Percentiles rank a stretch among this genome's conserved stretches.
Evolutionary conservation across 345 rosid genomes (phyloP).

Genomic region (Passiflora organensis): DNA sequence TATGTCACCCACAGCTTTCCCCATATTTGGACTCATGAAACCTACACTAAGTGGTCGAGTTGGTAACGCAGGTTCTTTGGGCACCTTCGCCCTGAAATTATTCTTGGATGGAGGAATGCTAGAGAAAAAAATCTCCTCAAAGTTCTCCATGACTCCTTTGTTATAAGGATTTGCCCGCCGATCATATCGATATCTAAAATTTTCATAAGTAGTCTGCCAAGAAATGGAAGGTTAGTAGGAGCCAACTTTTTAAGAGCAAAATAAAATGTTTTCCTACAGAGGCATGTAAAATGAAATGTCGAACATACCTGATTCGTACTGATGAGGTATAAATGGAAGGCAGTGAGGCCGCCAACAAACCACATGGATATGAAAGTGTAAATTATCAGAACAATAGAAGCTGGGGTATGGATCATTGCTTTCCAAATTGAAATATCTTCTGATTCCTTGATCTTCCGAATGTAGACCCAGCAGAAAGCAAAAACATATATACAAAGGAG

Average conservation of each 20-base stretch:
- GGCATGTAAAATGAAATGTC: neutral
- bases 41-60: slow-evolving; percentile 59
- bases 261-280: neutral
- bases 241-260: neutral
- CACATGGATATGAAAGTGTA: slow-evolving; percentile 71
- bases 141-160: slow-evolving; percentile 63
- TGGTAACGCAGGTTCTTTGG: slow-evolving; percentile 56
- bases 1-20: slow-evolving; percentile 77
- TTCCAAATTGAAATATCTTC: slow-evolving; percentile 64
- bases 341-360: slow-evolving; percentile 96
- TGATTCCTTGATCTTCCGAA: slow-evolving; percentile 53
- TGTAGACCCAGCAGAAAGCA: slow-evolving; percentile 87
- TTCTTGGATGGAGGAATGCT: slow-evolving; percentile 58
- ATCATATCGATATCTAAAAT: slow-evolving; percentile 74
- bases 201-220: slow-evolving; percentile 92
- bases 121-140: slow-evolving; percentile 71
- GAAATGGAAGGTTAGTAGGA: neutral
- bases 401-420: slow-evolving; percentile 81
- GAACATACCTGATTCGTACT: slow-evolving; percentile 77
- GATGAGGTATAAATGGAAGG: slow-evolving; percentile 83
- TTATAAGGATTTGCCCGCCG: slow-evolving; percentile 62
- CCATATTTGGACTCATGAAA: slow-evolving; percentile 97
- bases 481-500: slow-evolving; percentile 84
- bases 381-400: slow-evolving; percentile 70
- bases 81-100: slow-evolving; percentile 64